A percentile compares a stretch with the other conserved stretches of the same genome.
Evolutionary conservation across 257 asterid species (phyloP).

Genomic region (Hygrophila difformis): DNA sequence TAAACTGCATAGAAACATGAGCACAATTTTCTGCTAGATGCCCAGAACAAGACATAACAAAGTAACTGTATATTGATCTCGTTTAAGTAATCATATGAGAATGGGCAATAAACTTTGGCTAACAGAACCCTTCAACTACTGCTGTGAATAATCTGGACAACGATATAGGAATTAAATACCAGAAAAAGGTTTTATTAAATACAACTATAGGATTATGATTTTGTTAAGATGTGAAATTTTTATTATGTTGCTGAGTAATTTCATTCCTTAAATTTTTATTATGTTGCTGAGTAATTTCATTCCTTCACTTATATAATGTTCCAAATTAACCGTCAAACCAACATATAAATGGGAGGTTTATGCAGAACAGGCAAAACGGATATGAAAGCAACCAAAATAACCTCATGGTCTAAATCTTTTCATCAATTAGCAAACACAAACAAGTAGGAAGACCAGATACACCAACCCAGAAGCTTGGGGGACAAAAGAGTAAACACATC

Average conservation of each 20-base stretch:
- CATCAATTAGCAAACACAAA: conserved; percentile 1
- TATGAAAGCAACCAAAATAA: conserved; percentile 2
- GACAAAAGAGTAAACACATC: conserved; percentile 7
- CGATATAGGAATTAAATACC: neutral
- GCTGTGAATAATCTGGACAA: conserved; percentile 5
- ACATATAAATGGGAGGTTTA: neutral
- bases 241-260: too few relatives aligned
- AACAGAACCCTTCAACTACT: conserved; percentile 9
- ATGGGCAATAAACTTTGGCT: neutral
- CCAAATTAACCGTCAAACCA: conserved; percentile 4
- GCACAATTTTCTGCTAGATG: neutral
- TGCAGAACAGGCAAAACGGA: conserved; percentile 4
- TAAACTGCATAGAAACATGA: neutral
- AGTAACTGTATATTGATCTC: neutral
- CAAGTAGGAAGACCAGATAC: conserved; percentile 2
- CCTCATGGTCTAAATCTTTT: conserved; percentile 1
- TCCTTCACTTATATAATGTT: neutral
- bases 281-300: too few relatives aligned
- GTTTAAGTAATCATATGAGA: neutral
- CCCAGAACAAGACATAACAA: neutral
- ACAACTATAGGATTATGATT: too few relatives aligned
- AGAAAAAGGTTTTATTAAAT: neutral
- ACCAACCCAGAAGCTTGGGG: conserved; percentile 10
- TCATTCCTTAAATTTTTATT: too few relatives aligned
- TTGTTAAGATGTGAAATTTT: too few relatives aligned